Conservation (phyloP, 2,329 filamentous ascomycete genomes). For the Botrytis galanthina region DNA sequence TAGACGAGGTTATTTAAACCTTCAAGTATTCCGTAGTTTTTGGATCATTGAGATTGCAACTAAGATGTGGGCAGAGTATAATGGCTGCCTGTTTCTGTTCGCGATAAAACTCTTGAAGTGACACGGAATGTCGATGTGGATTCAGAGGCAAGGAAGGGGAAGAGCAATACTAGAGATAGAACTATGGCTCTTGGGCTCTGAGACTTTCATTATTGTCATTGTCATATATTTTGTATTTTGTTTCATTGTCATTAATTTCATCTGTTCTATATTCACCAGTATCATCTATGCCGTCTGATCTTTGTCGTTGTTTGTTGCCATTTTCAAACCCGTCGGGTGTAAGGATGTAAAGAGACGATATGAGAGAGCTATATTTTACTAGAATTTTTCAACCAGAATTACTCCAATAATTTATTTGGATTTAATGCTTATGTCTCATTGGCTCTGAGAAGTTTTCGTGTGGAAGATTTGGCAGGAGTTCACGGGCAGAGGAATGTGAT, state of each 20-base stretch:
- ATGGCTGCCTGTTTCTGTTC: background rate
- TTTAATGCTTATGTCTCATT: background rate
- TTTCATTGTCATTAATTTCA: background rate
- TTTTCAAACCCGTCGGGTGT: background rate
- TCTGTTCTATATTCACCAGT: background rate
- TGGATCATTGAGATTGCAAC: accelerated
- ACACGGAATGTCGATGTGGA: background rate
- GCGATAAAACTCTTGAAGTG: background rate
- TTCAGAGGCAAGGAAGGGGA: background rate
- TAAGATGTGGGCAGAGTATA: background rate
- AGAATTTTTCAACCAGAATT: accelerated
- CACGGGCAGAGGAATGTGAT: background rate
- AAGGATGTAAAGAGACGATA: background rate
- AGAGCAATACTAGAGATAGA: accelerated
- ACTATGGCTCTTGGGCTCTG: background rate
- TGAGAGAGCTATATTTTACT: background rate
- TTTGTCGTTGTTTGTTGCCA: background rate
- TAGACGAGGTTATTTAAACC: background rate
- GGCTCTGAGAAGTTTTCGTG: background rate
- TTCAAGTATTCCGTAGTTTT: background rate
- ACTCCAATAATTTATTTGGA: background rate
- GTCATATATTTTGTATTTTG: background rate
- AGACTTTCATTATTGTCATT: background rate
- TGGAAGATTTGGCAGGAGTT: accelerated
- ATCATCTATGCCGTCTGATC: accelerated